These are phyloP conservation scores for Lepiota brunneoincarnata DNA, from an alignment of 768 basidiomycete genomes.

Conservation along the genomic window DNA sequence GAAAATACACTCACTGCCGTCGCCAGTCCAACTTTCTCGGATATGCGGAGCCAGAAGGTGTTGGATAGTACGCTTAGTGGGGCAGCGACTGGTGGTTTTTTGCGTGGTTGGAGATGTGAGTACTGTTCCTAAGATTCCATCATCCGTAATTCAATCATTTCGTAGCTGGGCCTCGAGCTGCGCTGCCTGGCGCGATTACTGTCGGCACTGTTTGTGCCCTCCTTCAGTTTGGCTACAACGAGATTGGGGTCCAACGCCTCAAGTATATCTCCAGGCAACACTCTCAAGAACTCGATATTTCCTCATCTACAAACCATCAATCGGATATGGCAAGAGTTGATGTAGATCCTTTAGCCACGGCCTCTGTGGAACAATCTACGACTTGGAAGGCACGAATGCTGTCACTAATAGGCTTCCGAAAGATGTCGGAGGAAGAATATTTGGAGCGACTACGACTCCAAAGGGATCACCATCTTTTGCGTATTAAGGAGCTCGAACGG, in stretches of 20 bases:
- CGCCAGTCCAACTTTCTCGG: slow-evolving; percentile 32
- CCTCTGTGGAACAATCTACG: not conserved
- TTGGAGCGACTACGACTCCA: slow-evolving; percentile 54
- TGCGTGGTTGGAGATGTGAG: slow-evolving; percentile 57
- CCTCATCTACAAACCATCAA: slow-evolving; percentile 10
- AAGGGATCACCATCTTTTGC: slow-evolving; percentile 49
- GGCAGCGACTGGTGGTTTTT: slow-evolving; percentile 59
- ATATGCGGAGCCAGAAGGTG: slow-evolving; percentile 52
- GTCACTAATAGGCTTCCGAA: slow-evolving; percentile 45
- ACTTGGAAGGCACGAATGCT: slow-evolving; percentile 27
- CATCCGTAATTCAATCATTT: slow-evolving; percentile 5
- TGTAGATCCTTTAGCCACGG: not conserved
- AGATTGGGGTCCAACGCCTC: slow-evolving; percentile 58
- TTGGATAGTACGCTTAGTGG: slow-evolving; percentile 78
- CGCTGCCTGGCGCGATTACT: slow-evolving; percentile 58
- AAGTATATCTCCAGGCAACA: slow-evolving; percentile 44
- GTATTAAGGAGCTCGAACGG: slow-evolving; percentile 57
- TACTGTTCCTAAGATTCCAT: slow-evolving; percentile 8
- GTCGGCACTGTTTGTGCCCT: slow-evolving; percentile 55
- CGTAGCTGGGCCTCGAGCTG: slow-evolving; percentile 59
- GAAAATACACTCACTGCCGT: slow-evolving; percentile 27
- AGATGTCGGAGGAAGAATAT: slow-evolving; percentile 73
- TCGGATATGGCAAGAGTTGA: not conserved
- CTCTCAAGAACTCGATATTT: slow-evolving; percentile 17
- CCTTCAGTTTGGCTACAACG: slow-evolving; percentile 71